phyloP scores from a whole-genome alignment of 257 asterid species.

The Cinchona pubescens region DNA sequence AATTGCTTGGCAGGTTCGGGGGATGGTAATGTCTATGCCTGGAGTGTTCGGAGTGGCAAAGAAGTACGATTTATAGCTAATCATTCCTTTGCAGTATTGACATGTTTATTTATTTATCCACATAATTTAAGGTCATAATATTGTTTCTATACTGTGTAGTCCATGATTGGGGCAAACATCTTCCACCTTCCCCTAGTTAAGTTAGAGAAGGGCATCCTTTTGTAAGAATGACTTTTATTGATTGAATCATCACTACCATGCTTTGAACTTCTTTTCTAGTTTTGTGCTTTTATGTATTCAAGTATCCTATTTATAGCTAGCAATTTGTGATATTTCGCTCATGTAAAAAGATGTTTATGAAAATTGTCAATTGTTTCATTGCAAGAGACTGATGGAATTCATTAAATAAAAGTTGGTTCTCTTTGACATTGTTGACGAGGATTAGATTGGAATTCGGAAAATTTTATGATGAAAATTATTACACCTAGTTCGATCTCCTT shows the following conservation, averaged over 20 bases:
- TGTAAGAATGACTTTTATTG: too few species aligned
- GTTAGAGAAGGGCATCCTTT: not conserved
- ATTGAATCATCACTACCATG: not conserved
- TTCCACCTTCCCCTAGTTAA: not conserved
- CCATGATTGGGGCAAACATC: not conserved
- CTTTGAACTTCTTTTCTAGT: not conserved
- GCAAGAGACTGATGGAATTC: not conserved
- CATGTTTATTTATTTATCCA: not conserved
- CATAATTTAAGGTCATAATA: not conserved
- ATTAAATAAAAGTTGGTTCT: not conserved
- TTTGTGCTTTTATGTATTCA: not conserved
- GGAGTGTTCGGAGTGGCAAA: constrained; percentile 95
- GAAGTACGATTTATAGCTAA: constrained; percentile 48
- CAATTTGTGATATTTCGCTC: not conserved
- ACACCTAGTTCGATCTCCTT: not conserved
- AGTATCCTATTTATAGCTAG: not conserved
- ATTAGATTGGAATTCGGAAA: not conserved
- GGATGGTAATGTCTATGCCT: constrained; percentile 90
- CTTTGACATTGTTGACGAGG: not conserved
- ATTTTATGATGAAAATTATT: not conserved
- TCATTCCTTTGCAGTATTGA: constrained; percentile 12
- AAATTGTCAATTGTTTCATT: too few species aligned
- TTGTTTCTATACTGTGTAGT: not conserved
- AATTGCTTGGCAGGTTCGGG: constrained; percentile 75
- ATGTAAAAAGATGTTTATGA: not conserved